Conservation (phyloP, 345 rosid species). For the Lepidium africanum region DNA sequence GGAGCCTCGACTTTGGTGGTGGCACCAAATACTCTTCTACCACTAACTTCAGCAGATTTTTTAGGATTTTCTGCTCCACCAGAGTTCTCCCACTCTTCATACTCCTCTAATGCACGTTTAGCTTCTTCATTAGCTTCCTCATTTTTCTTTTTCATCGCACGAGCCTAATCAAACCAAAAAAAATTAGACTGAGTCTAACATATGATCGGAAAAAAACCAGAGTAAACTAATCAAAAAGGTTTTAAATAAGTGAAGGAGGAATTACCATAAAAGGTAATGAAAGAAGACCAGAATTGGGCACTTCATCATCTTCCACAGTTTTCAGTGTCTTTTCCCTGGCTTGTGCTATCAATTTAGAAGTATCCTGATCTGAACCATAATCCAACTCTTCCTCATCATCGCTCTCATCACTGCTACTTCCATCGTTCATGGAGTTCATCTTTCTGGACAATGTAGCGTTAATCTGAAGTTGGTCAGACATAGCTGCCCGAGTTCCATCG, state of each 20-base stretch:
- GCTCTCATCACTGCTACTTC: constrained; percentile 68
- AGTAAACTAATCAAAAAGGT: background rate
- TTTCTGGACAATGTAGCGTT: constrained; percentile 77
- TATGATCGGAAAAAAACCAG: background rate
- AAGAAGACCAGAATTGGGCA: constrained; percentile 64
- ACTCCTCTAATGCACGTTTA: constrained; percentile 68
- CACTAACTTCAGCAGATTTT: constrained; percentile 34
- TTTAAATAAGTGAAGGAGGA: background rate
- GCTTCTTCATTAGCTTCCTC: constrained; percentile 76
- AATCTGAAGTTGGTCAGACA: constrained; percentile 75
- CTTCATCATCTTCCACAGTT: constrained; percentile 56
- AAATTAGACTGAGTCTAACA: background rate
- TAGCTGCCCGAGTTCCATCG: constrained; percentile 77
- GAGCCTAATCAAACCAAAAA: constrained; percentile 39
- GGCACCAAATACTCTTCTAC: constrained; percentile 79
- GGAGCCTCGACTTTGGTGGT: constrained; percentile 36
- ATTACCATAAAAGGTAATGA: constrained; percentile 95
- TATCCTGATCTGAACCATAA: constrained; percentile 47
- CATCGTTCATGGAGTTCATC: constrained; percentile 60
- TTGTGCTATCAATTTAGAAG: constrained; percentile 44
- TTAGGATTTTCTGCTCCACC: constrained; percentile 35
- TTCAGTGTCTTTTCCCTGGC: constrained; percentile 71
- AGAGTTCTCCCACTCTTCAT: constrained; percentile 50
- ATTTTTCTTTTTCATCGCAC: constrained; percentile 63
- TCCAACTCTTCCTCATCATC: constrained; percentile 39